A percentile compares a stretch with the other conserved stretches of the same genome.
Conservation (phyloP, 768 basidiomycete species). For the Podaxis carcinomalis region DNA sequence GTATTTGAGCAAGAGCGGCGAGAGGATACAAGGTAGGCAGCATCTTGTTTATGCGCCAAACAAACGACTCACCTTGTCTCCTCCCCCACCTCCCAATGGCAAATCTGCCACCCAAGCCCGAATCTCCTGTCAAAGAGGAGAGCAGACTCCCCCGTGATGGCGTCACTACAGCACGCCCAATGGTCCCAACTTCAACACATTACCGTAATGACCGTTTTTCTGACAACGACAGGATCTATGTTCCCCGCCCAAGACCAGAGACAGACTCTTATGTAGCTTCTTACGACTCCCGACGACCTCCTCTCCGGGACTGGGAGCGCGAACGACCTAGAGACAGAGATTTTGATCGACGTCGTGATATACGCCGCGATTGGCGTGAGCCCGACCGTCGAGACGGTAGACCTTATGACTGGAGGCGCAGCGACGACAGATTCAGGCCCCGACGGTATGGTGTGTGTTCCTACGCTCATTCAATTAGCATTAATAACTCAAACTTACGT, state of each 20-base stretch:
- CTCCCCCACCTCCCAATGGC: constrained; percentile 18
- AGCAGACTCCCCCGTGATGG: neutral
- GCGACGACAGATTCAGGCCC: constrained; percentile 9
- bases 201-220: constrained; percentile 10
- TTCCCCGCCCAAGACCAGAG: constrained; percentile 10
- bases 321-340: constrained; percentile 17
- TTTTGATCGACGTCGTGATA: constrained; percentile 17
- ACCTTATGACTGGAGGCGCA: constrained; percentile 8
- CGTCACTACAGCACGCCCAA: constrained; percentile 13
- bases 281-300: constrained; percentile 15
- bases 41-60: constrained; percentile 11
- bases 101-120: constrained; percentile 32
- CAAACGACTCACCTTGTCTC: neutral
- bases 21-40: constrained; percentile 68
- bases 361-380: constrained; percentile 10
- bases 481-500: neutral
- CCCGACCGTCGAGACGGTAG: constrained; percentile 15
- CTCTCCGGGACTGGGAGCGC: constrained; percentile 12
- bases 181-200: constrained; percentile 9
- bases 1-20: constrained; percentile 75
- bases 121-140: constrained; percentile 9
- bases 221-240: constrained; percentile 7
- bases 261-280: constrained; percentile 23
- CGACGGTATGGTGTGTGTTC: constrained; percentile 6
- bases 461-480: neutral